phyloP scores from a whole-genome alignment of 1,284 basidiomycete genomes.

The Veloboletus limbatus region DNA sequence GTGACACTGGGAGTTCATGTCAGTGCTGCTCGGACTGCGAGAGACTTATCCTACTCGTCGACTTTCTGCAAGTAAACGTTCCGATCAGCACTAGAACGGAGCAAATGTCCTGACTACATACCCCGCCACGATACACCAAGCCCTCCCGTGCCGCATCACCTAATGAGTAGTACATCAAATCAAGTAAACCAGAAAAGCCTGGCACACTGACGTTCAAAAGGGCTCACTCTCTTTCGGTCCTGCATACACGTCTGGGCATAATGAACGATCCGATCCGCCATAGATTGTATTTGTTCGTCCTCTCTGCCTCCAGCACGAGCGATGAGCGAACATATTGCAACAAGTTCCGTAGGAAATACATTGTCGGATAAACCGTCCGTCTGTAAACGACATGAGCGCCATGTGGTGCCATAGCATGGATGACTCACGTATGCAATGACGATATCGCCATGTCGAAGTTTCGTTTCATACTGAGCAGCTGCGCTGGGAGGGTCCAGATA shows the following conservation, averaged over 20 bases:
- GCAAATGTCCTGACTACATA: conserved; percentile 32
- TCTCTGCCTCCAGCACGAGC: conserved; percentile 55
- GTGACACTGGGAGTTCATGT: conserved; percentile 39
- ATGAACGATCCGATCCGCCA: conserved; percentile 70
- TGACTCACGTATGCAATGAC: conserved; percentile 64
- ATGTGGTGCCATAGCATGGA: background rate
- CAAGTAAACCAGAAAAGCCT: background rate
- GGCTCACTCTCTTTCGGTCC: conserved; percentile 58
- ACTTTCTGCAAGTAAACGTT: conserved; percentile 44
- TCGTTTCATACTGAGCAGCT: conserved; percentile 63
- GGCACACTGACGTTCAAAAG: conserved; percentile 60
- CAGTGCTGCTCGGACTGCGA: conserved; percentile 23
- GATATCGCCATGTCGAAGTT: conserved; percentile 70
- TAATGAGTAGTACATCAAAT: conserved; percentile 25
- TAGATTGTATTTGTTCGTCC: conserved; percentile 57
- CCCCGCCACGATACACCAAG: conserved; percentile 66
- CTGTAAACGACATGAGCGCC: conserved; percentile 38
- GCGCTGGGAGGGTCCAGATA: conserved; percentile 59
- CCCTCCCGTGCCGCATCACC: conserved; percentile 62
- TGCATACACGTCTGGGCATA: conserved; percentile 70
- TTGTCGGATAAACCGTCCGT: conserved; percentile 90
- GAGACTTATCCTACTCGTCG: conserved; percentile 52
- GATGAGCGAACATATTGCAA: conserved; percentile 63
- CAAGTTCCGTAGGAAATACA: conserved; percentile 71
- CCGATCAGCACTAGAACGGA: conserved; percentile 17